These are phyloP conservation scores for Pseudocercospora musae DNA, from an alignment of 2,329 filamentous ascomycete species.

Conservation along the genomic window DNA sequence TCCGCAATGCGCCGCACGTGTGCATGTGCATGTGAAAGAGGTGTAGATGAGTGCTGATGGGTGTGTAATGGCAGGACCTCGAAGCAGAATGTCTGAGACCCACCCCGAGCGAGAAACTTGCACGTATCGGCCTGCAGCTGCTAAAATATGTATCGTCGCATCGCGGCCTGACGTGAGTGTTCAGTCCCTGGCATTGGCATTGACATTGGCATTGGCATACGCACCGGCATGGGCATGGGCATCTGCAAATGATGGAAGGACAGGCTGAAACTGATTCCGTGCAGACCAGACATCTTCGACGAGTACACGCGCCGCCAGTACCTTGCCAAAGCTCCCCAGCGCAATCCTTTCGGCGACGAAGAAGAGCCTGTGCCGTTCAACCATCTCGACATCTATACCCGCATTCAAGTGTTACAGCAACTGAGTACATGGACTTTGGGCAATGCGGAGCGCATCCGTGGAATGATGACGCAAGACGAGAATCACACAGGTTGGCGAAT, in stretches of 20 bases:
- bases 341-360: constrained; percentile 80
- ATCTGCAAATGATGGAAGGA: not conserved
- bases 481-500: constrained; percentile 53
- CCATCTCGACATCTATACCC: constrained; percentile 77
- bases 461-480: constrained; percentile 80
- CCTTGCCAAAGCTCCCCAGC: constrained; percentile 69
- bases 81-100: constrained; percentile 85
- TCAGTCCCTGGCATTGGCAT: not conserved
- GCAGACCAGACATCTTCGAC: constrained; percentile 81
- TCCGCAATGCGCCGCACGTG: constrained; percentile 7
- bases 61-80: constrained; percentile 61
- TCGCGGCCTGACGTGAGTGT: constrained; percentile 78
- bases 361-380: constrained; percentile 71
- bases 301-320: constrained; percentile 91
- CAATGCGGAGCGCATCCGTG: constrained; percentile 81
- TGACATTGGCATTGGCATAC: not conserved
- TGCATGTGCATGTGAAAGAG: not conserved
- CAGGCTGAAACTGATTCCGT: not conserved
- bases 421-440: constrained; percentile 85
- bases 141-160: constrained; percentile 94
- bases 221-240: not conserved
- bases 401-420: constrained; percentile 80
- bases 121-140: constrained; percentile 78
- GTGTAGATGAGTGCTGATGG: constrained; percentile 27
- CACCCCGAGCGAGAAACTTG: constrained; percentile 65